Evolutionary conservation across 805 yeast genomes (phyloP), one percentile per base, ranked within the genome.

Genomic region (Metschnikowia anglica): DNA sequence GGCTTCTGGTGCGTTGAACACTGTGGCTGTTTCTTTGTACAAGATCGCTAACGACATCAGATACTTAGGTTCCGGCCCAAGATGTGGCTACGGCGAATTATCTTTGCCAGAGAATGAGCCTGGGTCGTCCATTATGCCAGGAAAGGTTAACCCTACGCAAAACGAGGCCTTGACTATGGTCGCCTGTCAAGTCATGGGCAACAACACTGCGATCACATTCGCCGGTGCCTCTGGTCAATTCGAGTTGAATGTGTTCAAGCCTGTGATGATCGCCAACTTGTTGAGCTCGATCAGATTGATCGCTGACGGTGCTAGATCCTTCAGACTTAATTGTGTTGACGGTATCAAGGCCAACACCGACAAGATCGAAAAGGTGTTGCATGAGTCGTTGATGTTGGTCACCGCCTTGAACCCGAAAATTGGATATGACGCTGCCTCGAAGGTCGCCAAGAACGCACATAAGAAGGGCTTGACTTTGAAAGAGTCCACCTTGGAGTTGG

Each of bases 211-310:
- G 52, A 87, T 93, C 71, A 90, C 98, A 26, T 88, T 88, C 64
- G 95, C 97, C 33, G 99, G 99, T 62, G 97, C 99, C 28, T 87
- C 96, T 29, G 99, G 99, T 58, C 99, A 93, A 75, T 93, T 93
- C 59, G 99, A 93, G 77, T 81, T 93, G 68, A 93, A 93, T 69
- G 99, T 90, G 33, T 93, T 88, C 84, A 93, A 93, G 79, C 99
- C 99, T 39, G 88, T 93, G 40, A 72, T 93, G 87, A 88, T 88
- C 61, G 77, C 90, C 48, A 93, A 91, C 81, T 77, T 93, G 68
- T 78, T 93, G 60, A 78, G 86, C 48, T 88, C 97, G 11, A 74
- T 90, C 56, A 83, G 96, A 70, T 77, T 93, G 59, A 71, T 93
- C 54, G 93, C 91, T 41, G 98, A 93, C 60, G 97, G 93, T 53